Percentiles rank a stretch among this genome's conserved stretches.
These are phyloP conservation scores for Globisporangium ultimum DNA, from an alignment of 352 stramenopile genomes.

Conservation along the genomic window DNA sequence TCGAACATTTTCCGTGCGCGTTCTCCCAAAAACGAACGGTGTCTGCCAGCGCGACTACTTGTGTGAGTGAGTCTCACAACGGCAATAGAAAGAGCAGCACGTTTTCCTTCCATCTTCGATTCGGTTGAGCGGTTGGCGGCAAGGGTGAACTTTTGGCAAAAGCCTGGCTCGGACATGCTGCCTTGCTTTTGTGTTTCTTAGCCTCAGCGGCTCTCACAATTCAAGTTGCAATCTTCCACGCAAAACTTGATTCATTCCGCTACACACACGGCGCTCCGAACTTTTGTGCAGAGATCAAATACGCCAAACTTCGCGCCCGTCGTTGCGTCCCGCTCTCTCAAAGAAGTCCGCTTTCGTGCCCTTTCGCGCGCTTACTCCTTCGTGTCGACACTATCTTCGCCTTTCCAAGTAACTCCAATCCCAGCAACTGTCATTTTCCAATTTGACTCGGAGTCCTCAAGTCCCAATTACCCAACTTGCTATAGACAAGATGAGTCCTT, in stretches of 20 bases:
- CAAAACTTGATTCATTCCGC: conserved; percentile 9
- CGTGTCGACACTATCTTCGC: not conserved
- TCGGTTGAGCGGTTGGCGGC: conserved; percentile 1
- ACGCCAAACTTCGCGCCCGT: conserved; percentile 2
- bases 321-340: not conserved
- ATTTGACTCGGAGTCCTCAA: conserved; percentile 8
- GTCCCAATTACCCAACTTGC: not conserved
- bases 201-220: conserved; percentile 5
- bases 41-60: not conserved
- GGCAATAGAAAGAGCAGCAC: no score
- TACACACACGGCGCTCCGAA: conserved; percentile 2
- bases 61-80: not conserved
- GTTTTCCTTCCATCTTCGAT: conserved; percentile 8
- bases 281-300: conserved; percentile 9
- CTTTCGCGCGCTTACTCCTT: not conserved
- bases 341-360: conserved; percentile 9
- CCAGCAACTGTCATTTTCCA: conserved; percentile 9
- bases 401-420: not conserved
- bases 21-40: conserved; percentile 6
- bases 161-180: not conserved
- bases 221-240: conserved; percentile 10
- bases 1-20: conserved; percentile 5
- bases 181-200: conserved; percentile 5
- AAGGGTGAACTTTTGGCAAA: not conserved
- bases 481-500: not conserved